Evolutionary conservation across 2,329 filamentous ascomycete genomes (phyloP).

Genomic region (Capronia epimyces): DNA sequence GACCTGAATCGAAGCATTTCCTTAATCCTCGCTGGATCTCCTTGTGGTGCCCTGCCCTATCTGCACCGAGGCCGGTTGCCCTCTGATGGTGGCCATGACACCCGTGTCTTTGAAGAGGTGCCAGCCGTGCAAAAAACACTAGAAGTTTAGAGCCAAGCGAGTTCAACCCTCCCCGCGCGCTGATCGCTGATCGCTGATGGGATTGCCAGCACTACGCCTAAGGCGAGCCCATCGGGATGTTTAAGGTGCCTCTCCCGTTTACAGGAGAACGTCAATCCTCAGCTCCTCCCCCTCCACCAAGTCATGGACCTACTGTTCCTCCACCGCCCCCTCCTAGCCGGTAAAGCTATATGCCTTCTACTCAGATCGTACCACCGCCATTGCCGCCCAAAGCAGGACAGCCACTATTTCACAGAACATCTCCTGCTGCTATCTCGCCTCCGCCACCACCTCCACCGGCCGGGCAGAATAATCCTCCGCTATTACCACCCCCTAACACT

Average conservation of each 20-base stretch:
- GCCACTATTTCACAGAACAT: constrained; percentile 12
- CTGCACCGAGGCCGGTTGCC: too few species aligned
- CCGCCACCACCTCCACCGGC: constrained; percentile 47
- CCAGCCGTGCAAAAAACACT: too few species aligned
- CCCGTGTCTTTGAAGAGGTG: too few species aligned
- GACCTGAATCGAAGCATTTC: too few species aligned
- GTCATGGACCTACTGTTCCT: constrained; percentile 61
- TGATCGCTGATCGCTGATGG: too few species aligned
- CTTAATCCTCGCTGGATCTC: too few species aligned
- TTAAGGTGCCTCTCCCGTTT: constrained; percentile 77
- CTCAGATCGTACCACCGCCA: constrained; percentile 58
- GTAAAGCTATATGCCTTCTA: constrained; percentile 35
- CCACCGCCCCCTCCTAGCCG: constrained; percentile 65
- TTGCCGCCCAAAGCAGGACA: constrained; percentile 49
- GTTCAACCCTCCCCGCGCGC: too few species aligned
- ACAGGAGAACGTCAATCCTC: constrained; percentile 57
- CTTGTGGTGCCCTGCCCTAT: too few species aligned
- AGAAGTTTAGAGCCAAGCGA: too few species aligned
- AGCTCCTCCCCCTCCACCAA: constrained; percentile 68
- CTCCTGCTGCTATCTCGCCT: constrained; percentile 30
- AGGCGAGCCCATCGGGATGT: constrained; percentile 55
- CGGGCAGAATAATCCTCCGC: constrained; percentile 40
- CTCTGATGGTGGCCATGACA: too few species aligned
- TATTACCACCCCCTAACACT: constrained; percentile 55
- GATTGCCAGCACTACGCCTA: too few species aligned